Evolutionary conservation across 176 grass and related monocot species (phyloP), one percentile per base, ranked within the genome.

Genomic region (Typha latifolia): DNA sequence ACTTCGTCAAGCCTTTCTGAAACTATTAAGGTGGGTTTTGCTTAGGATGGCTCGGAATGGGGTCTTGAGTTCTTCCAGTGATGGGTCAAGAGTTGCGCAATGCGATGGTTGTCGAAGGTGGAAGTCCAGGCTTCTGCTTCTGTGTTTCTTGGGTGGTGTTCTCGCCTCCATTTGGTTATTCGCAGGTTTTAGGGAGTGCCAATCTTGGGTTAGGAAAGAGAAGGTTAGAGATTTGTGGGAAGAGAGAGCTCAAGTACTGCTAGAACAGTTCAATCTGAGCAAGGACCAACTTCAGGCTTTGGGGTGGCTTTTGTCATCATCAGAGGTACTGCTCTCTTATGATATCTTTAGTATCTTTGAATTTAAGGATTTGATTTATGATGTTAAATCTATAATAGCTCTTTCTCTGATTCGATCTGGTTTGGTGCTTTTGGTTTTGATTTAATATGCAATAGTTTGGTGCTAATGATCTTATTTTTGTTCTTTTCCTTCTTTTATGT

Each of bases 211-310:
- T 52, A 65, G 69, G 62, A 67, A 61, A 20, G 68, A 62, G 27
- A 62, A 71, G 49, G 73, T 49, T 32, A 49, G 21, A 26, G 23
- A 19, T 49, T 72, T 68, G 11, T 78, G 50, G 47, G 56, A 63
- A 29, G 76, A 63, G 49, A 73, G 13, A 47, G 53, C 73, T 8
- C 43, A 86, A 15, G 69, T 27, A 49, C 51, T 76, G 66, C 37
- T 66, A 13, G 77, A 67, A 62, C 74, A 81, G 49, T 73, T 81
- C 68, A 87, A 91, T 63, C 63, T 81, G 29, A 91, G 74, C 73
- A 67, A 74, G 24, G 64, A 53, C 72, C 84, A 87, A 69, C 78
- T 82, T 66, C 81, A 80, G 52, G 77, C 74, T 0, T 71, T 91
- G 59, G 67, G 61, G 12, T 65, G 64, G 2, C 74, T 91, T 19